Conservation (phyloP, 164 flowering plant genomes). For the Liriodendron chinense region DNA sequence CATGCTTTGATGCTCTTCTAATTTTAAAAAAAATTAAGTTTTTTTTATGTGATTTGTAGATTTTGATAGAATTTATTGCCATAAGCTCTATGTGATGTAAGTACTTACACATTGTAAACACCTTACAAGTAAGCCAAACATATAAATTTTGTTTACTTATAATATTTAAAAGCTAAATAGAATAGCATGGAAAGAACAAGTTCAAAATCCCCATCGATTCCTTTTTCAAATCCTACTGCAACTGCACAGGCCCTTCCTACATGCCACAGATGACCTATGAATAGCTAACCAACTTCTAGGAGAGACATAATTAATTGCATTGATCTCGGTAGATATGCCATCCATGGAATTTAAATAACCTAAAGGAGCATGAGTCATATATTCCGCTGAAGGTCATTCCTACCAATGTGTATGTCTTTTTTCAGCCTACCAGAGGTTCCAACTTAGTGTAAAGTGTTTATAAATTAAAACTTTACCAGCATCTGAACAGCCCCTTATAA, state of each 20-base stretch:
- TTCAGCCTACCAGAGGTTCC: neutral
- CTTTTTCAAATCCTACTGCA: neutral
- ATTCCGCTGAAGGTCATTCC: neutral
- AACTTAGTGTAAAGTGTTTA: neutral
- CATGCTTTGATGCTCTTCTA: no score
- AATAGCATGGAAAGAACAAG: neutral
- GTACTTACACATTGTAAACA: no score
- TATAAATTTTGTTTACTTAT: no score
- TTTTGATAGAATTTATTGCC: no score
- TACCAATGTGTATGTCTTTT: neutral
- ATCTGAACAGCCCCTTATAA: no score
- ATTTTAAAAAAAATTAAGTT: no score
- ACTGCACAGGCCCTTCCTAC: no score
- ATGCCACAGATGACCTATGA: neutral
- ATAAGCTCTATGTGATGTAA: no score
- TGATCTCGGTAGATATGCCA: neutral
- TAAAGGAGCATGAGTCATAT: neutral
- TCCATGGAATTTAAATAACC: neutral
- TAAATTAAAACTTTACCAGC: no score
- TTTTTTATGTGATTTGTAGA: no score
- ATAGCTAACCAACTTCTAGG: neutral
- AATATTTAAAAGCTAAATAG: no score
- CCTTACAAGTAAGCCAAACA: no score
- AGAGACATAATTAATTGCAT: constrained; percentile 3
- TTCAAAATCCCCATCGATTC: neutral